phyloP scores from a whole-genome alignment of 1,284 basidiomycete genomes.

The Malassezia restricta region DNA sequence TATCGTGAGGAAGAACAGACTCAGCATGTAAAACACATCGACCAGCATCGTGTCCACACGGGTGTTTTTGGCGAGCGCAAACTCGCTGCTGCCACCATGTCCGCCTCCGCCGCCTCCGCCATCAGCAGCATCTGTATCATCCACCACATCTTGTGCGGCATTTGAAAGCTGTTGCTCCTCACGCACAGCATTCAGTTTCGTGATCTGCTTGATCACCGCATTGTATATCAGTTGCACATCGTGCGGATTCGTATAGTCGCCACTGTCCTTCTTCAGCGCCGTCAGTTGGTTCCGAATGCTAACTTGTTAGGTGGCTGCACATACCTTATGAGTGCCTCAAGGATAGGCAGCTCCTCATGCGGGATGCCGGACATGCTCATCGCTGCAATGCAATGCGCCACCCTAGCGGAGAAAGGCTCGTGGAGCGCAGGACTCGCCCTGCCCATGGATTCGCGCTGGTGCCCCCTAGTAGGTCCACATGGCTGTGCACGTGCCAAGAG shows the following conservation, averaged over 20 bases:
- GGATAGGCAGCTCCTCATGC: conserved; percentile 66
- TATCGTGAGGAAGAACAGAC: conserved; percentile 45
- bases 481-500: neutral
- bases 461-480: neutral
- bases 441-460: neutral
- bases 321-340: conserved; percentile 85
- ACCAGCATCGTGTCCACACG: conserved; percentile 44
- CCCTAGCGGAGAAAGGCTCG: too few relatives aligned
- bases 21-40: conserved; percentile 44
- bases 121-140: neutral
- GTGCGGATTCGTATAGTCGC: conserved; percentile 74
- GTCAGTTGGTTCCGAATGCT: conserved; percentile 77
- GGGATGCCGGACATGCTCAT: conserved; percentile 39
- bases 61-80: conserved; percentile 23
- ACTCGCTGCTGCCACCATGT: conserved; percentile 6
- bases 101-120: conserved; percentile 14
- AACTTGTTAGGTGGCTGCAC: conserved; percentile 47
- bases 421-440: too few relatives aligned
- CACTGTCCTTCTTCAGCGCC: conserved; percentile 74
- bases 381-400: neutral
- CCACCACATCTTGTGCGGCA: conserved; percentile 7
- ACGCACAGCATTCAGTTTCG: conserved; percentile 77
- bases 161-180: conserved; percentile 49
- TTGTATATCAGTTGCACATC: conserved; percentile 91
- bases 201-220: conserved; percentile 86